These are phyloP conservation scores for Mycena sanguinolenta DNA, from an alignment of 768 basidiomycete species.

Conservation along the genomic window DNA sequence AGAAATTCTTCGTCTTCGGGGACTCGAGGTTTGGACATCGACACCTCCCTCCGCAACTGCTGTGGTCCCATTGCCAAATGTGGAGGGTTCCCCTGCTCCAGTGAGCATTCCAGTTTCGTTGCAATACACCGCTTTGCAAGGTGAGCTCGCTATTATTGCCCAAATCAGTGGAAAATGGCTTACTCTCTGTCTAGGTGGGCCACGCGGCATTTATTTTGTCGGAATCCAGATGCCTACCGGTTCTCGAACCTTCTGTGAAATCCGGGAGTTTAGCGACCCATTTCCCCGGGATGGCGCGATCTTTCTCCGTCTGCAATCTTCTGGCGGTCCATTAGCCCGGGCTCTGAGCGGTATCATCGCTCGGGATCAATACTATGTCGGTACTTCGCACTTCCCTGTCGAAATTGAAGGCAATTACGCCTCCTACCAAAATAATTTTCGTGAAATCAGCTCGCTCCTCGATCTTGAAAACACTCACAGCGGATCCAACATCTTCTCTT, in stretches of 20 bases:
- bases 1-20: too few species aligned
- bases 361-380: not conserved
- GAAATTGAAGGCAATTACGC: not conserved
- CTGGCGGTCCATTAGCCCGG: not conserved
- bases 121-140: not conserved
- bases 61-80: too few species aligned
- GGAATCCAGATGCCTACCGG: not conserved
- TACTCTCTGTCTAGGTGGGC: not conserved
- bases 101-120: not conserved
- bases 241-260: not conserved
- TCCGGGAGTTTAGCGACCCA: not conserved
- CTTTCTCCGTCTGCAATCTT: not conserved
- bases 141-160: not conserved
- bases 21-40: too few species aligned
- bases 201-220: not conserved
- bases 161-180: not conserved
- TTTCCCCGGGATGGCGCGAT: not conserved
- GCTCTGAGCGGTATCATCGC: not conserved
- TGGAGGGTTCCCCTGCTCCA: too few species aligned
- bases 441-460: not conserved
- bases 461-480: not conserved
- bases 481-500: not conserved
- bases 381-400: constrained; percentile 2
- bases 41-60: too few species aligned
- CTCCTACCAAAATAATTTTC: not conserved